Evolutionary conservation across 2,329 filamentous ascomycete species (phyloP).

Genomic region (Daldinia sp.): DNA sequence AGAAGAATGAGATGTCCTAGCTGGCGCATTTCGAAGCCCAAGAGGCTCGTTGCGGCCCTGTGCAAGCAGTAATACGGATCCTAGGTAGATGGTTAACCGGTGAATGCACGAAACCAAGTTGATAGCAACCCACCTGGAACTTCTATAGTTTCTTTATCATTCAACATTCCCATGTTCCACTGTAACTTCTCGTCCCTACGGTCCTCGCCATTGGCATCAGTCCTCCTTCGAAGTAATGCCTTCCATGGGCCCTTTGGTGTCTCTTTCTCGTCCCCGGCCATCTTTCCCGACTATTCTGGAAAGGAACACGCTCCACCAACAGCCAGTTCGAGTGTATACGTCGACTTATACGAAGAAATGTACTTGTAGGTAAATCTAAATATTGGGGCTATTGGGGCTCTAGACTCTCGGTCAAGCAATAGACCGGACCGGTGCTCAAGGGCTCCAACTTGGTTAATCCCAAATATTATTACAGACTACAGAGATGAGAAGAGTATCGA

Average conservation of each 20-base stretch:
- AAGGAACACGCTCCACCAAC: background rate
- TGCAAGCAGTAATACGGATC: conserved; percentile 69
- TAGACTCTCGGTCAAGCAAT: background rate
- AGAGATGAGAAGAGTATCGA: background rate
- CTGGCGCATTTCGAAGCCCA: conserved; percentile 68
- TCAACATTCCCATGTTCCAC: conserved; percentile 83
- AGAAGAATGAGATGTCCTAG: conserved; percentile 69
- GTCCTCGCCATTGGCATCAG: conserved; percentile 20
- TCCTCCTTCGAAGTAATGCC: conserved; percentile 38
- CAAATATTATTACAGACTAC: background rate
- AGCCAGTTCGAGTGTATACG: background rate
- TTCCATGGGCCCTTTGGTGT: conserved; percentile 38
- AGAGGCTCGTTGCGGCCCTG: conserved; percentile 68
- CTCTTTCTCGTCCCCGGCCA: conserved; percentile 36
- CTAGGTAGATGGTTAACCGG: conserved; percentile 46
- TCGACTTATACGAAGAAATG: background rate
- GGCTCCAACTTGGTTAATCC: background rate
- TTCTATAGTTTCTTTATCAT: conserved; percentile 83
- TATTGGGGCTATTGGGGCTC: no score
- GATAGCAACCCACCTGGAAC: conserved; percentile 75
- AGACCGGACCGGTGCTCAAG: background rate
- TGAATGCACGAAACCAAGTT: background rate
- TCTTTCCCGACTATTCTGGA: background rate
- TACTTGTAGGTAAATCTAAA: no score
- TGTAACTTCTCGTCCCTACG: conserved; percentile 35